phyloP scores from a whole-genome alignment of 139 green algal genomes.

The Volvox reticuliferus region DNA sequence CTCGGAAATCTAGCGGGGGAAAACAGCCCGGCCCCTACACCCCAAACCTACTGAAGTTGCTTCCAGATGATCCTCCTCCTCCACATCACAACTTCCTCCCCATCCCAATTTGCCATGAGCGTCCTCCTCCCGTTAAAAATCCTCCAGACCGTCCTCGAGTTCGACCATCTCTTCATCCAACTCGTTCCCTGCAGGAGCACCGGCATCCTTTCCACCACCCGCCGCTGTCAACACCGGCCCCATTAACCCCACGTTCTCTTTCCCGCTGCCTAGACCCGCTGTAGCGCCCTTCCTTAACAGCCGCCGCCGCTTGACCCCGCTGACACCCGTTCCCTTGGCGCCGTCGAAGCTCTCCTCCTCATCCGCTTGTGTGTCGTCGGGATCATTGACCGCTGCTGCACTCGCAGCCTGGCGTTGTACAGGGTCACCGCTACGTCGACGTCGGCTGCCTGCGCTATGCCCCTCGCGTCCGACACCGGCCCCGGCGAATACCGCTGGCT shows the following conservation, averaged over 20 bases:
- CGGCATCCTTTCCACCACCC: background rate
- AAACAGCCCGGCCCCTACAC: too few relatives aligned
- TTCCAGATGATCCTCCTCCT: too few relatives aligned
- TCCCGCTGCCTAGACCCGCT: conserved; percentile 10
- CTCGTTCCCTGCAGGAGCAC: background rate
- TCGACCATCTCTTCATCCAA: conserved; percentile 36
- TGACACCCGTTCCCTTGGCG: background rate
- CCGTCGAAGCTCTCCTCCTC: background rate
- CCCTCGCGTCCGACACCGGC: background rate
- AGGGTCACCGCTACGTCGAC: conserved; percentile 6
- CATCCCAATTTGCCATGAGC: too few relatives aligned
- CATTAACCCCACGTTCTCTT: conserved; percentile 30
- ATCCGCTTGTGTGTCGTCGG: background rate
- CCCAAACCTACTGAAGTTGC: too few relatives aligned
- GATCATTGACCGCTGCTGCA: background rate
- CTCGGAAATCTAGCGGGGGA: too few relatives aligned
- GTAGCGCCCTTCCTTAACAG: background rate
- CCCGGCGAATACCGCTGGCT: background rate
- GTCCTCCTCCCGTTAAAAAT: conserved; percentile 25
- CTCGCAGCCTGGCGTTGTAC: background rate
- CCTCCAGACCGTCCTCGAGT: conserved; percentile 37
- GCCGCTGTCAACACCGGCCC: too few relatives aligned
- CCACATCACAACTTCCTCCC: too few relatives aligned
- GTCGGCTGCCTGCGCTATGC: background rate
- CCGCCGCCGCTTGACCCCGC: conserved; percentile 38